phyloP scores from a whole-genome alignment of 73 alveolate species.

The Paramecium tetraurelia region DNA sequence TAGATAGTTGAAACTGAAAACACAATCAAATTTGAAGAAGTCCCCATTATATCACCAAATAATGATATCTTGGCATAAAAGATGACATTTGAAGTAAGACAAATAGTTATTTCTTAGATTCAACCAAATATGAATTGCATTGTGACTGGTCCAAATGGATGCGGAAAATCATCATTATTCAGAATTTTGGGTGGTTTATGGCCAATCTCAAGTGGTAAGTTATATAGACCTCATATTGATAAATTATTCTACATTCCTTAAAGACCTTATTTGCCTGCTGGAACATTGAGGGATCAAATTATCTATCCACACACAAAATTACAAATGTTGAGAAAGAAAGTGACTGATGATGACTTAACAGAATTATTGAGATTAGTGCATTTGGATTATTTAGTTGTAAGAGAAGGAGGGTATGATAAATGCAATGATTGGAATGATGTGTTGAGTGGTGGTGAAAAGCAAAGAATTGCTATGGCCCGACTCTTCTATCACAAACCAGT shows the following conservation, averaged over 20 bases:
- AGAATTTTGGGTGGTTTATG: slow-evolving; percentile 93
- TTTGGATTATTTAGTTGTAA: slow-evolving; percentile 77
- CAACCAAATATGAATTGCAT: slow-evolving; percentile 83
- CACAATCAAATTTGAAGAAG: slow-evolving; percentile 75
- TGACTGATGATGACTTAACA: slow-evolving; percentile 63
- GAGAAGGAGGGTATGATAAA: slow-evolving; percentile 84
- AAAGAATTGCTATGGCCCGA: slow-evolving; percentile 94
- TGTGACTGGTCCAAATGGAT: slow-evolving; percentile 94
- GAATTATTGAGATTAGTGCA: slow-evolving; percentile 74
- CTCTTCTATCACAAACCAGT: slow-evolving; percentile 89
- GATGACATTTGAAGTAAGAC: slow-evolving; percentile 64
- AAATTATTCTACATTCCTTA: slow-evolving; percentile 89
- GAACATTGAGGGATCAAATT: slow-evolving; percentile 89
- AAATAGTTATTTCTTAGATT: slow-evolving; percentile 44
- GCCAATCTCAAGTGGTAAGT: slow-evolving; percentile 90
- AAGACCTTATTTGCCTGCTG: slow-evolving; percentile 92
- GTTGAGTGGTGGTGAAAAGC: slow-evolving; percentile 92
- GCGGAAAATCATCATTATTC: slow-evolving; percentile 91
- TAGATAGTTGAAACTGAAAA: slow-evolving; percentile 48
- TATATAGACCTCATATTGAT: slow-evolving; percentile 79
- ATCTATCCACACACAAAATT: slow-evolving; percentile 85
- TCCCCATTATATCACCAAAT: slow-evolving; percentile 87
- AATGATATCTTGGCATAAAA: slow-evolving; percentile 82
- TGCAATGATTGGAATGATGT: slow-evolving; percentile 88
- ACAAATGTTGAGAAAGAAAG: slow-evolving; percentile 56